Conservation (phyloP, 2,329 filamentous ascomycete genomes). For the Fusarium subtropicale region DNA sequence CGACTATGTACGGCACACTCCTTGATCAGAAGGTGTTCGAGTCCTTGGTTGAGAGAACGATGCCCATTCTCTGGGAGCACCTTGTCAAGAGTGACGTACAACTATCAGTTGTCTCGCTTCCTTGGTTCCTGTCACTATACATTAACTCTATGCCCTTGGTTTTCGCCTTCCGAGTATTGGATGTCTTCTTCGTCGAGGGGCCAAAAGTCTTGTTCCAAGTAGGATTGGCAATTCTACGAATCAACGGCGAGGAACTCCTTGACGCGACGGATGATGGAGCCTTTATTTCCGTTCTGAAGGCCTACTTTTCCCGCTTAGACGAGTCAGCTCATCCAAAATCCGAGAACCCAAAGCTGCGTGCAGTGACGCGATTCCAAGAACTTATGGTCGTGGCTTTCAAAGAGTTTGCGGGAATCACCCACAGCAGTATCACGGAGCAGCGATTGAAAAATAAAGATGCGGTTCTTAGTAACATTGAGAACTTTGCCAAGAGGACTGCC, state of each 20-base stretch:
- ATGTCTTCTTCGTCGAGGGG: slow-evolving; percentile 98
- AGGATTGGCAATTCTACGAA: slow-evolving; percentile 93
- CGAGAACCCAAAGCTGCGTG: slow-evolving; percentile 92
- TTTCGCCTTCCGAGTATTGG: slow-evolving; percentile 94
- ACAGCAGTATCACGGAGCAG: slow-evolving; percentile 89
- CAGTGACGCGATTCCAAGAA: slow-evolving; percentile 96
- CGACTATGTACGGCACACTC: slow-evolving; percentile 98
- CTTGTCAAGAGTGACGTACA: slow-evolving; percentile 97
- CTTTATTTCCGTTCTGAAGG: slow-evolving; percentile 95
- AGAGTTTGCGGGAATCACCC: slow-evolving; percentile 95
- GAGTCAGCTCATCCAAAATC: slow-evolving; percentile 96
- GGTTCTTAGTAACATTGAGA: slow-evolving; percentile 95
- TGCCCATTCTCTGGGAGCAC: slow-evolving; percentile 98
- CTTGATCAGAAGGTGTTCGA: slow-evolving; percentile 98
- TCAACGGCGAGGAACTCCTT: slow-evolving; percentile 95
- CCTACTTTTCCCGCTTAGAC: slow-evolving; percentile 91
- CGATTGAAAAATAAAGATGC: slow-evolving; percentile 93
- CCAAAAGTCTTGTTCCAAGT: slow-evolving; percentile 98
- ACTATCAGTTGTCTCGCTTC: slow-evolving; percentile 94
- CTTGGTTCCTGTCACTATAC: slow-evolving; percentile 98
- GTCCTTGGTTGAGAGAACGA: slow-evolving; percentile 96
- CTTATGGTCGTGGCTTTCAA: slow-evolving; percentile 99
- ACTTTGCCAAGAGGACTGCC: slow-evolving; percentile 94
- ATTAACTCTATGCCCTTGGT: slow-evolving; percentile 99
- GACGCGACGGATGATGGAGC: slow-evolving; percentile 95